A percentile compares a stretch with the other conserved stretches of the same genome.
These are phyloP conservation scores for Salix suchowensis DNA, from an alignment of 345 rosid genomes.

Conservation along the genomic window DNA sequence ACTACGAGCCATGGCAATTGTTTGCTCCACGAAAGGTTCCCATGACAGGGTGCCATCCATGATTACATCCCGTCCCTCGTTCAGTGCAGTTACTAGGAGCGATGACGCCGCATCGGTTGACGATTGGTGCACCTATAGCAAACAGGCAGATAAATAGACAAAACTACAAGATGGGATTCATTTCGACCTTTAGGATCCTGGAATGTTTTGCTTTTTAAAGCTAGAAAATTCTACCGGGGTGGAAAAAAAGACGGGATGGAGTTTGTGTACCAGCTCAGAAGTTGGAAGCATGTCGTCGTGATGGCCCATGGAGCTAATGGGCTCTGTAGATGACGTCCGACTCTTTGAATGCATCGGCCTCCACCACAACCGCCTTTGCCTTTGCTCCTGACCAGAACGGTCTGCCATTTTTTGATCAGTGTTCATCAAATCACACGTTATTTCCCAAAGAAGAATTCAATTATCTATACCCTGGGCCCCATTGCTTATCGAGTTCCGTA, in stretches of 20 bases:
- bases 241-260: not conserved
- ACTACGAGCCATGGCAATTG: slow-evolving; percentile 79
- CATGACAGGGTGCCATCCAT: slow-evolving; percentile 96
- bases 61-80: slow-evolving; percentile 90
- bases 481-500: too few relatives aligned
- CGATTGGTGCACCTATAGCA: slow-evolving; percentile 75
- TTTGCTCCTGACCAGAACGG: slow-evolving; percentile 84
- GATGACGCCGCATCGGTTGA: slow-evolving; percentile 95
- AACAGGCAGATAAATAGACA: too few relatives aligned
- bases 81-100: slow-evolving; percentile 79
- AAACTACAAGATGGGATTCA: not conserved
- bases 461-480: too few relatives aligned
- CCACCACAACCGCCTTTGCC: slow-evolving; percentile 69
- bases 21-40: slow-evolving; percentile 86
- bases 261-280: slow-evolving; percentile 67
- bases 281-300: slow-evolving; percentile 79
- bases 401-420: slow-evolving; percentile 31
- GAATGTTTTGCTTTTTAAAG: too few relatives aligned
- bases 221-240: too few relatives aligned
- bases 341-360: slow-evolving; percentile 96
- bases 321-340: slow-evolving; percentile 89
- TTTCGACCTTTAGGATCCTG: too few relatives aligned
- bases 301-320: slow-evolving; percentile 75
- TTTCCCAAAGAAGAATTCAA: too few relatives aligned
- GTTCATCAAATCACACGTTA: not conserved